Base-by-base conservation (phyloP, 352 stramenopile genomes). In the Proteromonas lacertae region DNA sequence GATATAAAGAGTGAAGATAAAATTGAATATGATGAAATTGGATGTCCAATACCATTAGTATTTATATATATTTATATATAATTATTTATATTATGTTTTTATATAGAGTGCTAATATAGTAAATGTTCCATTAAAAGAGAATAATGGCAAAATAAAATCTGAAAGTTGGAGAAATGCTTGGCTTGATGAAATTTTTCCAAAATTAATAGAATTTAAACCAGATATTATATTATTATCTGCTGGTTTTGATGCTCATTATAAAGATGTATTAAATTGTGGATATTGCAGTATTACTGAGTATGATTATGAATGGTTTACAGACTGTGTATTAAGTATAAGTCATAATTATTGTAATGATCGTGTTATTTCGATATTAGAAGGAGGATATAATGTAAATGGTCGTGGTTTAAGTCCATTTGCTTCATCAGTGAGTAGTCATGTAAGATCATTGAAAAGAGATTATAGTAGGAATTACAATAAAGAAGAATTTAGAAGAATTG, bases 221-320 rank as follows among this genome's bases (percentile, higher is more conserved):
- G 71, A 93, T 45, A 50, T 92, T 6, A 70, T 93, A 25, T 64
- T 93, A 34, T 53, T 93, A 32, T 86, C 66, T 16, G 74, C 77
- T 24, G 79, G 79, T 7, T 93, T 93, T 50, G 79, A 92, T 54
- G 77, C 70, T 3, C 75, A 87, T 43, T 52, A 65, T 30, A 76
- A 82, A 44, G 73, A 89, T 24, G 26, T 23, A 17, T 29, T 30
- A 20, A 39, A 33, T 16, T 21, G 17, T 29, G 29, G 40, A 13
- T 42, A 36, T 29, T 24, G 22, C 20, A 12, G 24, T 22, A 20
- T 39, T 2, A 22, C 21, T 23, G 61, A 79, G 36, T 59, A 80
- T 39, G 70, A 87, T 51, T 84, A 79, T 47, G 58, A 52, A 21
- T 83, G 66, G 66, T 43, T 81, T 43, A 76, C 69, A n/a, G 45